Conservation (phyloP, 768 basidiomycete species). For the Termitomyces titanicus region DNA sequence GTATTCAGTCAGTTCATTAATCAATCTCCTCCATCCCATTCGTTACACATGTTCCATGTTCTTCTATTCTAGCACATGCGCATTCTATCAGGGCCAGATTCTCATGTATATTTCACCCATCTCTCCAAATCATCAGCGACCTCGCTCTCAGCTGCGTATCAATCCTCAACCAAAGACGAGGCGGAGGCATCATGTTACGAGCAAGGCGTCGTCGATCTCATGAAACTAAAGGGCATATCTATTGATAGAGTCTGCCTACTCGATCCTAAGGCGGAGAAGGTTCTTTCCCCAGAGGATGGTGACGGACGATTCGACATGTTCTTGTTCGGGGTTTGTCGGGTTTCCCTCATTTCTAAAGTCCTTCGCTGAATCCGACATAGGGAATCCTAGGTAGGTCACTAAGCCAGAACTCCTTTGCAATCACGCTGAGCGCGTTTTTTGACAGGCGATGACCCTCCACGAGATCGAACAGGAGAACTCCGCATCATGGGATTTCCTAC, state of each 20-base stretch:
- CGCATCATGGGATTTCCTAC: constrained; percentile 83
- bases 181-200: constrained; percentile 46
- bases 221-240: constrained; percentile 36
- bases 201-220: constrained; percentile 54
- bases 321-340: constrained; percentile 75
- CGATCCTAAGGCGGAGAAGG: constrained; percentile 81
- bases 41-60: not conserved
- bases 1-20: constrained; percentile 57
- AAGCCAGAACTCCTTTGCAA: too few species aligned
- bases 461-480: constrained; percentile 88
- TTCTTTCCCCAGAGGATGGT: constrained; percentile 73
- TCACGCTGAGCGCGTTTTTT: not conserved
- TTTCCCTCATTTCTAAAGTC: not conserved
- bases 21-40: constrained; percentile 1
- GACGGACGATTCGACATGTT: constrained; percentile 80
- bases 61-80: constrained; percentile 69
- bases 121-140: constrained; percentile 69
- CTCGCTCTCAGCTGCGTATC: constrained; percentile 42
- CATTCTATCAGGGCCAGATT: constrained; percentile 59
- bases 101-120: constrained; percentile 79
- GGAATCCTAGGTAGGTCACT: constrained; percentile 54
- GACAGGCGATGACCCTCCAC: constrained; percentile 90
- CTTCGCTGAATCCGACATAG: constrained; percentile 25
- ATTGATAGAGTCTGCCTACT: constrained; percentile 80
- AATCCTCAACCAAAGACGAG: constrained; percentile 11